Evolutionary conservation across 139 green algal species (phyloP), one percentile per base, ranked within the genome.

Genomic region (Chlorella sp.): DNA sequence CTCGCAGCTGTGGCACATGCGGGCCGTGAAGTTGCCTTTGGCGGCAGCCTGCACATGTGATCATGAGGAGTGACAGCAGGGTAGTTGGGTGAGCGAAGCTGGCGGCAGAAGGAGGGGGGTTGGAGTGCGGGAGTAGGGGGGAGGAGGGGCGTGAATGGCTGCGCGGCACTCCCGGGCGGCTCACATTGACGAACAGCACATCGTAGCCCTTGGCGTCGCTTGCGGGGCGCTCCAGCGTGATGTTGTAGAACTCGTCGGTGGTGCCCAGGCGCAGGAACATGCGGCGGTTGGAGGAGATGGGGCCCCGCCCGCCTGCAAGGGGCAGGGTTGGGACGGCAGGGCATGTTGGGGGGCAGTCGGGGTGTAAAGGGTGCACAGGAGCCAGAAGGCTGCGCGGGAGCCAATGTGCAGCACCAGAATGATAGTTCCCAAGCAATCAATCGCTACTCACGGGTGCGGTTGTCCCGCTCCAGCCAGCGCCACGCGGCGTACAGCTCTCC

Each of bases 1-100:
- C 25, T 86, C 93, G 93, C 96, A 99, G 72, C 90, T 96, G 89
- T 99, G 96, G 83, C 91, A 96, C 80, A 99, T 94, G 67, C 96
- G 91, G 80, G 86, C 94, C 18, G 94, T 94, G 84, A 98, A 96
- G 44, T 92, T 92, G 36, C 94, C 94, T 90, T 93, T 94, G 80
- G 94, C 90, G 25, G 95, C 95, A 21, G 96, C 96, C 74, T 88
- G 41, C 41, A 34, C 1, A 30, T 47, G 44, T 17, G 13, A 1
- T 17, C 3, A 0, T 11, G 67, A 70, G n/a, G 64, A 5, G 62
- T 15, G 26, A 25, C 20, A 25, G 62, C n/a, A n/a, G 44, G 44
- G 2, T 34, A 15, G 28, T 21, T 72, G 65, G 5, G 30, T 41
- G 65, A n/a, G n/a, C n/a, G n/a, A n/a, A n/a, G n/a, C n/a, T n/a